Conservation (phyloP, 2,329 filamentous ascomycete genomes). For the Plenodomus tracheiphilus region DNA sequence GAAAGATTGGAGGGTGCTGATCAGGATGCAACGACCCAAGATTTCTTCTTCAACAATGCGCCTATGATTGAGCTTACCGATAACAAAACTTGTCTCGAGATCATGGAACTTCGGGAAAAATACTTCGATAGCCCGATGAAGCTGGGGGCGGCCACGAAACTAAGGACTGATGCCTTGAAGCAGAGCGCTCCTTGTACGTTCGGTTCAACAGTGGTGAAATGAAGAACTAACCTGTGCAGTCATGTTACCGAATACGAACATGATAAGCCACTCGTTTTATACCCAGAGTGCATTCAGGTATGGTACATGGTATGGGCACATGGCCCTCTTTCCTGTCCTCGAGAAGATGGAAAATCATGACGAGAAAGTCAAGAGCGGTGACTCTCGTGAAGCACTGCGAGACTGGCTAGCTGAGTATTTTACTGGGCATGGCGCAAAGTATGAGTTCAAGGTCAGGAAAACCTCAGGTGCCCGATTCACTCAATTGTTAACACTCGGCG, state of each 20-base stretch:
- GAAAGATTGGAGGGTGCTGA: conserved; percentile 21
- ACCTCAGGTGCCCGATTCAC: not conserved
- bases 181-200: conserved; percentile 32
- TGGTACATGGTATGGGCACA: conserved; percentile 34
- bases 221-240: not conserved
- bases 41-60: conserved; percentile 41
- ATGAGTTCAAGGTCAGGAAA: conserved; percentile 27
- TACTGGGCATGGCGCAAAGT: conserved; percentile 23
- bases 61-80: conserved; percentile 38
- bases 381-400: conserved; percentile 25
- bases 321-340: conserved; percentile 30
- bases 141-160: conserved; percentile 21
- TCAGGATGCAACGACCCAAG: conserved; percentile 20
- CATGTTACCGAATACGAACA: conserved; percentile 37
- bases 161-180: conserved; percentile 36
- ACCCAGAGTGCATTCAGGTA: conserved; percentile 38
- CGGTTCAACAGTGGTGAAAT: not conserved
- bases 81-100: conserved; percentile 36
- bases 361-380: conserved; percentile 23
- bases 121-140: conserved; percentile 28
- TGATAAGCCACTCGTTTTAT: conserved; percentile 40
- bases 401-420: conserved; percentile 33
- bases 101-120: conserved; percentile 34
- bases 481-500: not conserved
- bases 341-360: conserved; percentile 20